Base-by-base conservation (phyloP, 148 eudicot species). In the Chenopodium berlandieri region DNA sequence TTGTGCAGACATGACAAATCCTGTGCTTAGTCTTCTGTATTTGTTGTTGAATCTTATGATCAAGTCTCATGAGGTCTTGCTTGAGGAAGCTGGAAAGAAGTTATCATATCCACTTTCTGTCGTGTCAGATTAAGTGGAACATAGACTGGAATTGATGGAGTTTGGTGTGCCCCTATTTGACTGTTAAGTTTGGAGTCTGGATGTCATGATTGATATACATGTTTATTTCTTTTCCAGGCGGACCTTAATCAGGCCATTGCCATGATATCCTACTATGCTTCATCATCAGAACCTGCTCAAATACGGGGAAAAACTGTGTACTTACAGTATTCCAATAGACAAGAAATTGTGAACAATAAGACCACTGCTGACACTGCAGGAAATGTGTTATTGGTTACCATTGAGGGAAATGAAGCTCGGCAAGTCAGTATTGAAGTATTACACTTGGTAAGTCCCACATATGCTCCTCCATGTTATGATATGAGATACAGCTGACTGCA, bases 241-340 rank as follows among this genome's bases (percentile, higher is more conserved):
- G 99, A 96, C 78, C 82, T 91, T 78, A 96, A 96, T 87, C 98
- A 96, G 86, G 99, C 99, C 73, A 96, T 96, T 85, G 91, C 92
- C 20, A 96, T 96, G 98, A 96, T 96, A 86, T 92, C 99, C 32
- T 96, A 96, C 83, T 96, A 91, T 89, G 98, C 97, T 75, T 96
- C 99, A 70, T 96, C 99, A 6, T 91, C 99, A 8, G 99, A 96
- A 82, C 99, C 98, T 46, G 97, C 99, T 84, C 97, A 92, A 89
- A 97, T 96, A 84, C 91, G 99, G 78, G 98, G 99, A 75, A 96
- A 96, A 88, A 92, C 98, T 56, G 98, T 96, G 74, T 96, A 96
- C 90, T 85, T 96, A 71, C 99, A 96, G 80, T 96, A 96, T 84
- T 96, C 99, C 81, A 96, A 96, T 88, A 89, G 99, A 86, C 95